Evolutionary conservation across 2,329 filamentous ascomycete genomes (phyloP).

Genomic region (Ceratocystis ficicola): DNA sequence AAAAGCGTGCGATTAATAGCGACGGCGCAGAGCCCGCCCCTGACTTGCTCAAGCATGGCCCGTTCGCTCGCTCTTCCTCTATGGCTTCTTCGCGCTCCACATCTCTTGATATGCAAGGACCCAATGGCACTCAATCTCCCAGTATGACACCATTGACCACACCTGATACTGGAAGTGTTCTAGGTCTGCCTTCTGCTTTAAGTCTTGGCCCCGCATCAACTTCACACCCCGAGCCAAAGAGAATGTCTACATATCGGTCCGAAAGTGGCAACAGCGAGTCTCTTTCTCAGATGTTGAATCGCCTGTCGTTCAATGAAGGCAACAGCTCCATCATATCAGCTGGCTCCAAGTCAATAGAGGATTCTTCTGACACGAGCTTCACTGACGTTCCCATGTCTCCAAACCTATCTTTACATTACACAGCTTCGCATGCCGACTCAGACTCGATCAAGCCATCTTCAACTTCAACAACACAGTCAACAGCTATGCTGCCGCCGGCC

Average conservation of each 20-base stretch:
- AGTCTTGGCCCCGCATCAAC: conserved; percentile 48
- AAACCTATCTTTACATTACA: conserved; percentile 39
- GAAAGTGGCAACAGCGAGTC: conserved; percentile 87
- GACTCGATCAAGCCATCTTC: conserved; percentile 31
- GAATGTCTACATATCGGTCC: conserved; percentile 63
- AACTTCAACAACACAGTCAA: conserved; percentile 41
- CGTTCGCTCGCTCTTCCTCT: conserved; percentile 75
- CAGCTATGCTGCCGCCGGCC: conserved; percentile 69
- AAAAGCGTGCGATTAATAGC: conserved; percentile 80
- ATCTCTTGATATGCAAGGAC: conserved; percentile 63
- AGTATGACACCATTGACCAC: conserved; percentile 76
- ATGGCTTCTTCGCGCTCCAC: conserved; percentile 83
- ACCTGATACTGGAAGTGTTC: conserved; percentile 50
- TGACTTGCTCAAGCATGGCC: conserved; percentile 82
- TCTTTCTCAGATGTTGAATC: conserved; percentile 67
- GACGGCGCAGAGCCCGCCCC: conserved; percentile 70
- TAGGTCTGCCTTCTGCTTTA: conserved; percentile 89
- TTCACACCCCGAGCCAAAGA: conserved; percentile 40
- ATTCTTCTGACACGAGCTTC: conserved; percentile 29
- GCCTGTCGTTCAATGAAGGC: conserved; percentile 59
- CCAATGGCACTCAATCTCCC: conserved; percentile 53
- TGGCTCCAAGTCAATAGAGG: conserved; percentile 48
- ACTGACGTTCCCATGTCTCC: conserved; percentile 70
- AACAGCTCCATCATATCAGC: conserved; percentile 32
- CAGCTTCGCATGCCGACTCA: conserved; percentile 12